These are phyloP conservation scores for Podospora conica DNA, from an alignment of 495 filamentous ascomycete genomes.

Conservation along the genomic window DNA sequence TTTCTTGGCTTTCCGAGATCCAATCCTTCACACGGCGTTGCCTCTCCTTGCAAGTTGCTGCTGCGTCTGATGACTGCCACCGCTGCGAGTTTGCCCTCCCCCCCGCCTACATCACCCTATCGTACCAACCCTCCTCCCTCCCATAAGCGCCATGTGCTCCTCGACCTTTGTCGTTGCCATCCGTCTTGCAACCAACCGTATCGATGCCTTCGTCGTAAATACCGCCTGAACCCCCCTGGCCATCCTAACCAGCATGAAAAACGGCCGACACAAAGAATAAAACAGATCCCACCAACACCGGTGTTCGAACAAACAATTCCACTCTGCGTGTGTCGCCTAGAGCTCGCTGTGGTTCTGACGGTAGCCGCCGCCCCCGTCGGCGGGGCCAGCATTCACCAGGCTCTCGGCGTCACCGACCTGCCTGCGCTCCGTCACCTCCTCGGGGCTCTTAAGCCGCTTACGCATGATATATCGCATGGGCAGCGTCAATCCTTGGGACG, in stretches of 20 bases:
- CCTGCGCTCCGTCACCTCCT: constrained; percentile 72
- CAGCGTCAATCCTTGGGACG: constrained; percentile 81
- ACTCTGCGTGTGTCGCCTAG: background rate
- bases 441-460: constrained; percentile 49
- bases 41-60: background rate
- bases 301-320: background rate
- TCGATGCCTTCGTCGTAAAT: background rate
- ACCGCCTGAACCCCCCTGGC: background rate
- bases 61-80: background rate
- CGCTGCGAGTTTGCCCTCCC: background rate
- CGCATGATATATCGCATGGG: constrained; percentile 51
- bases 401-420: constrained; percentile 82
- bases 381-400: constrained; percentile 43
- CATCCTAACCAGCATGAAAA: background rate
- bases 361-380: constrained; percentile 1
- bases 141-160: background rate
- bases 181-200: background rate
- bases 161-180: background rate
- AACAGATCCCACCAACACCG: background rate
- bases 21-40: background rate
- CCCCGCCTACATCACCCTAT: background rate
- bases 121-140: background rate
- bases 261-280: background rate
- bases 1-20: background rate
- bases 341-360: constrained; percentile 20